phyloP scores from a whole-genome alignment of 2,329 filamentous ascomycete species.

The Colletotrichum sp. region DNA sequence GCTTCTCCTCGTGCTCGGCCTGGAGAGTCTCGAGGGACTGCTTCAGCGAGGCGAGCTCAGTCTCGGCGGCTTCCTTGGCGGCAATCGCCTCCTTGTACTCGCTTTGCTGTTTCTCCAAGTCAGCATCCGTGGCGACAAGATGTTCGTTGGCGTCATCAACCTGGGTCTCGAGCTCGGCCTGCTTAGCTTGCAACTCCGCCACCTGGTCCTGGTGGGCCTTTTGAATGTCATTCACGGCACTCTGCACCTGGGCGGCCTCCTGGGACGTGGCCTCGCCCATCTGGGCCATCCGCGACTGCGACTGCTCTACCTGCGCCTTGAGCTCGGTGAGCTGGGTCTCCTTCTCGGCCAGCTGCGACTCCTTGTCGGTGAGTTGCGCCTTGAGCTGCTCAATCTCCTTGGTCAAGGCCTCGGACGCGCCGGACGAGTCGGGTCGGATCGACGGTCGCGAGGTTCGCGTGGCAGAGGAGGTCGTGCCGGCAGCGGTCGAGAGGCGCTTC shows the following conservation, averaged over 20 bases:
- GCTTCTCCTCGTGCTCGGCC: conserved; percentile 42
- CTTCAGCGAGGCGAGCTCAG: conserved; percentile 54
- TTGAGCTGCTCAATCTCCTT: conserved; percentile 68
- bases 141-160: conserved; percentile 55
- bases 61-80: conserved; percentile 53
- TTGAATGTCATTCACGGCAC: conserved; percentile 13
- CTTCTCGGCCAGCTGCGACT: conserved; percentile 62
- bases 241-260: conserved; percentile 41
- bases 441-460: conserved; percentile 48
- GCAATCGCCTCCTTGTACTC: conserved; percentile 53
- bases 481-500: conserved; percentile 62
- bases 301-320: conserved; percentile 60
- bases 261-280: conserved; percentile 57
- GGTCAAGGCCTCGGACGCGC: conserved; percentile 44
- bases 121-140: conserved; percentile 54
- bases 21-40: conserved; percentile 53
- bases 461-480: conserved; percentile 40
- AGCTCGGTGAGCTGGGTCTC: conserved; percentile 63
- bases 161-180: conserved; percentile 51
- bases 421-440: conserved; percentile 36
- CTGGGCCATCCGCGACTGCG: conserved; percentile 60
- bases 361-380: conserved; percentile 61
- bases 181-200: conserved; percentile 53
- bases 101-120: conserved; percentile 54
- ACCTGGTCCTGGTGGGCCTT: conserved; percentile 48